These are phyloP conservation scores for Fusarium nematophilum DNA, from an alignment of 2,329 filamentous ascomycete species.

Conservation along the genomic window DNA sequence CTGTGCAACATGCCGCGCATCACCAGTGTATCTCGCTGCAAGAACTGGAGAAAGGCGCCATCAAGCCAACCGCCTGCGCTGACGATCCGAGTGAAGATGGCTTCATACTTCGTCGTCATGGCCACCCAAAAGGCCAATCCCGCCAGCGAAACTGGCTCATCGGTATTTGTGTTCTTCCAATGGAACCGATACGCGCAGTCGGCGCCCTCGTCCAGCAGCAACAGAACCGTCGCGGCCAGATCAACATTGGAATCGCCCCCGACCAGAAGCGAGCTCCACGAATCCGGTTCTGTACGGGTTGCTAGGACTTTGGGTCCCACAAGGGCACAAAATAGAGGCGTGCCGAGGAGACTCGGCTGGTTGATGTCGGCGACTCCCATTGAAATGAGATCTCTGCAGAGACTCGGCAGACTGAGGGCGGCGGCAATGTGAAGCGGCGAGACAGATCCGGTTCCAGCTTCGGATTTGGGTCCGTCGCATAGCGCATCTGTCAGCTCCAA, in stretches of 20 bases:
- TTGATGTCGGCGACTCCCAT: constrained; percentile 35
- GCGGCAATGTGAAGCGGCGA: constrained; percentile 51
- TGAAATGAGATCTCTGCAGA: constrained; percentile 44
- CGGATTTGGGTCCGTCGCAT: constrained; percentile 26
- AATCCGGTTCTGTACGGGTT: constrained; percentile 31
- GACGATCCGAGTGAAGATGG: constrained; percentile 39
- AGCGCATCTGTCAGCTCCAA: constrained; percentile 47
- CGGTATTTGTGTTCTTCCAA: constrained; percentile 30
- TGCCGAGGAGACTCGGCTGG: constrained; percentile 40
- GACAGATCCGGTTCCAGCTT: constrained; percentile 22
- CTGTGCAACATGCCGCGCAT: constrained; percentile 19
- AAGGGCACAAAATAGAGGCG: constrained; percentile 50
- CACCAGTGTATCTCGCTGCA: constrained; percentile 24
- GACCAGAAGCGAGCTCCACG: constrained; percentile 35
- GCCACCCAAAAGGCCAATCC: constrained; percentile 44
- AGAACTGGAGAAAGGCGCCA: constrained; percentile 24
- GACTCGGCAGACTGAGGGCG: constrained; percentile 45
- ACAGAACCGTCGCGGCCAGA: constrained; percentile 33
- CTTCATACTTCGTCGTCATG: constrained; percentile 36
- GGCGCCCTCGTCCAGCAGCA: constrained; percentile 39
- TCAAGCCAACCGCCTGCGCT: constrained; percentile 30
- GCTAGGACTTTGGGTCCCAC: constrained; percentile 45
- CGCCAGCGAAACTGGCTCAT: constrained; percentile 32
- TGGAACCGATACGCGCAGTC: constrained; percentile 31
- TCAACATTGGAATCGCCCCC: constrained; percentile 11